Base-by-base conservation (phyloP, 257 asterid species). In the Coffea eugenioides region DNA sequence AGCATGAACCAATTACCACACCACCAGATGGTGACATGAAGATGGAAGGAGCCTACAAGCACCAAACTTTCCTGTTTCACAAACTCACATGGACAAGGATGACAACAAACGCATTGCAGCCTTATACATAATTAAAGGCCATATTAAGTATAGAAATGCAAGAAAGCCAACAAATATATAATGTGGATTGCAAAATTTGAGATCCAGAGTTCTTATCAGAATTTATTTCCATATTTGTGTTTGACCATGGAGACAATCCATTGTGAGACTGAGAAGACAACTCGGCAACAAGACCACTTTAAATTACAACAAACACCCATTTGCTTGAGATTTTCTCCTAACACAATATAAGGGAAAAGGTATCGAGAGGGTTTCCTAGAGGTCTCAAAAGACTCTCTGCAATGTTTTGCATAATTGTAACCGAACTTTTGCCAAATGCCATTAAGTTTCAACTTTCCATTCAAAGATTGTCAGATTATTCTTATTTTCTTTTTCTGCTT, bases 241-340 rank as follows among this genome's bases (percentile, higher is more conserved):
- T 9, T 34, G 9, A 77, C 31, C 34, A 78, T 52, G 81, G 43
- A 69, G 34, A 69, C 41, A 69, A 56, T 75, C 71, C 27, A 52
- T 2, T 8, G 67, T 11, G 49, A 34, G 9, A 68, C 41, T 13
- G 4, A 75, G 74, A 46, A 39, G 5, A 20, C 14, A 52, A 18
- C 15, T 57, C 70, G 8, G 69, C 18, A 41, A 21, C 9, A 21
- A 36, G 10, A 75, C 78, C 36, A 46, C 25, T 75, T 59, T 3
- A 56, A n/a, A 62, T 25, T n/a, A 27, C 25, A 14, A 43, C 18
- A 6, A 23, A 43, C 18, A 2, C 56, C 31, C 31, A 13, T 68
- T 68, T 20, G n/a, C 7, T 57, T 14, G 39, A 18, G 77, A 4
- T 7, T 21, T 64, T 52, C 5, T 61, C 25, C 34, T 54, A 8